Base-by-base conservation (phyloP, 192 early-diverging fungal genomes). In the Diversispora eburnea region DNA sequence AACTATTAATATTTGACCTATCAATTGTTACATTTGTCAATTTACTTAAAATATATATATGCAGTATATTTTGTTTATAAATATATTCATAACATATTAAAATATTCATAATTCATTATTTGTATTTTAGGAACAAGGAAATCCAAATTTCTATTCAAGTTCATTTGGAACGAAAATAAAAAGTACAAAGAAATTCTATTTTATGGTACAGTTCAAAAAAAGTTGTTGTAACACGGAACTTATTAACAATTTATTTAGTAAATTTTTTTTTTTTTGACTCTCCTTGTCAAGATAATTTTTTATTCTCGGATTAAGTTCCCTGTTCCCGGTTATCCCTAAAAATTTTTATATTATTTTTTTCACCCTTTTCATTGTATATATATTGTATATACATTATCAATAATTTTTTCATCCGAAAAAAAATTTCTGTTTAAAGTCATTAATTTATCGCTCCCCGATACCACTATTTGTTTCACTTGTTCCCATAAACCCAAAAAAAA, bases 401-500 rank as follows among this genome's bases (percentile, higher is more conserved):
- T n/a, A 55, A 55, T n/a, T 17, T 4, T 4, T n/a, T 13, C 57
- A 58, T 58, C 57, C 57, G 57, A 58, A 58, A 58, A 58, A 58
- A 22, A 22, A 20, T 22, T 58, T 58, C 25, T 58, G 25, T 58
- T 22, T 58, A 58, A 10, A 22, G 9, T n/a, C 12, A n/a, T 58
- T 25, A 20, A 22, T 58, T 58, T 58, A 58, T 22, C 57, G 25
- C 25, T 33, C 20, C 57, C 57, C 57, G 57, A 22, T 58, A 58
- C 57, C 57, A 58, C 57, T 58, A 58, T 58, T 58, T 58, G 57
- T 71, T 75, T 43, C 55, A 33, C 25, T 33, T 33, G 25, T 33
- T 33, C 25, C 25, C 25, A 33, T 33, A 19, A 69, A 61, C 68
- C 51, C 57, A 58, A 58, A 58, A 58, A 58, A 58, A 58, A 58